A percentile compares a stretch with the other conserved stretches of the same genome.
phyloP scores from a whole-genome alignment of 2,329 filamentous ascomycete genomes.

The Colletotrichum tofieldiae region DNA sequence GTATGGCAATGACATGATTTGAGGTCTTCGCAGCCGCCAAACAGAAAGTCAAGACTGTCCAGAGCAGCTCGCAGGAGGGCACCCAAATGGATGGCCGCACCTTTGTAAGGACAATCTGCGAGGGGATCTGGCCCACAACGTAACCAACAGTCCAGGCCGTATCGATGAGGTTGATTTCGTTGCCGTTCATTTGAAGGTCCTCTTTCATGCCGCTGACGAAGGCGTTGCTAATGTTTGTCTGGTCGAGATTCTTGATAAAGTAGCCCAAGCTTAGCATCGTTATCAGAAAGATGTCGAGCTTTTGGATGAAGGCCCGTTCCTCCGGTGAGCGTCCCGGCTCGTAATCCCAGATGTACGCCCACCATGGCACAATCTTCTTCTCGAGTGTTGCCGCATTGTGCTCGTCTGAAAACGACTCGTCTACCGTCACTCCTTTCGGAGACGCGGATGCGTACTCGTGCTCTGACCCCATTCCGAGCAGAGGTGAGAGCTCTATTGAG shows the following conservation, averaged over 20 bases:
- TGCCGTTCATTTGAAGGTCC: constrained; percentile 48
- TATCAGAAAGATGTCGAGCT: constrained; percentile 47
- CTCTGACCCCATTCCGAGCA: constrained; percentile 39
- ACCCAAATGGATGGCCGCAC: constrained; percentile 50
- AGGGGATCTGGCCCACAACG: constrained; percentile 48
- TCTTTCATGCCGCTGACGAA: constrained; percentile 50
- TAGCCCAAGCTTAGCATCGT: constrained; percentile 40
- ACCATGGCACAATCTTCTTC: constrained; percentile 51
- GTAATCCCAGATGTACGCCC: constrained; percentile 50
- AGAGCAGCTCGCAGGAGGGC: constrained; percentile 48
- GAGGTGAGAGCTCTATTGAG: constrained; percentile 37
- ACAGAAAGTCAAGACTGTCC: constrained; percentile 43
- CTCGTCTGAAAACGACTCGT: constrained; percentile 20
- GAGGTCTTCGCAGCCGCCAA: constrained; percentile 43
- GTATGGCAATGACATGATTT: constrained; percentile 58
- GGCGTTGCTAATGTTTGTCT: constrained; percentile 48
- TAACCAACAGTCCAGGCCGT: constrained; percentile 48
- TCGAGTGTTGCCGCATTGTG: constrained; percentile 1
- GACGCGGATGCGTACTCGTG: constrained; percentile 33
- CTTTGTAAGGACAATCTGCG: constrained; percentile 49
- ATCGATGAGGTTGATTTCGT: constrained; percentile 47
- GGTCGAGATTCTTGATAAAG: constrained; percentile 48
- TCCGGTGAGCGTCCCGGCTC: constrained; percentile 47
- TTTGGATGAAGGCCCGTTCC: constrained; percentile 48
- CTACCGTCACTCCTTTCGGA: constrained; percentile 28